These are phyloP conservation scores for Hyaloperonospora arabidopsidis DNA, from an alignment of 352 stramenopile genomes.

Conservation along the genomic window DNA sequence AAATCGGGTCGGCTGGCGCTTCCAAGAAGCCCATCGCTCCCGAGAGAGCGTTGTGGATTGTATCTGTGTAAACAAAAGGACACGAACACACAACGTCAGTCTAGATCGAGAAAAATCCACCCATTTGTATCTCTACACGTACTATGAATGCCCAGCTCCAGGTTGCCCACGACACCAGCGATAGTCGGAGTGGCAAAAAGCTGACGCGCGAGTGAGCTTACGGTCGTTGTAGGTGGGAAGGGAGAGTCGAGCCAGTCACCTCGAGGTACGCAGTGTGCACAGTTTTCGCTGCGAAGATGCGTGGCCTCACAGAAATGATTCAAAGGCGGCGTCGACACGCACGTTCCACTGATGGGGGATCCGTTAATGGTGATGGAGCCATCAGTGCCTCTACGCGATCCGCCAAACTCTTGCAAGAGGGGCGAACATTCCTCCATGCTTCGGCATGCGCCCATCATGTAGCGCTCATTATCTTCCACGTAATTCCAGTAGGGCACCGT, in stretches of 20 bases:
- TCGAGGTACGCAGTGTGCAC: slow-evolving; percentile 61
- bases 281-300: slow-evolving; percentile 26
- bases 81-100: slow-evolving; percentile 9
- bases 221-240: slow-evolving; percentile 60
- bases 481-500: slow-evolving; percentile 87
- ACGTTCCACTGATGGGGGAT: slow-evolving; percentile 50
- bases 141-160: slow-evolving; percentile 76
- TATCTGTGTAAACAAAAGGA: slow-evolving; percentile 38
- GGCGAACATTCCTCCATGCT: slow-evolving; percentile 71
- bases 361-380: slow-evolving; percentile 60
- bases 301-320: slow-evolving; percentile 79
- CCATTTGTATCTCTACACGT: slow-evolving; percentile 17
- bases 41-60: slow-evolving; percentile 63
- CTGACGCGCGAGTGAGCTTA: slow-evolving; percentile 69
- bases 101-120: background rate
- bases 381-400: slow-evolving; percentile 32
- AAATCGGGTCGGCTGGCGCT: slow-evolving; percentile 76
- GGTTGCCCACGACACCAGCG: slow-evolving; percentile 44
- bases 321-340: slow-evolving; percentile 34
- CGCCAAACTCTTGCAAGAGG: slow-evolving; percentile 64
- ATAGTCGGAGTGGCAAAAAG: slow-evolving; percentile 67
- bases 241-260: slow-evolving; percentile 43
- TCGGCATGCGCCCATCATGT: slow-evolving; percentile 43
- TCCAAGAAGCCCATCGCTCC: slow-evolving; percentile 69
- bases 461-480: slow-evolving; percentile 70